Evolutionary conservation across 352 stramenopile species (phyloP), one percentile per base, ranked within the genome.

Genomic region (Phytophthora megakarya): DNA sequence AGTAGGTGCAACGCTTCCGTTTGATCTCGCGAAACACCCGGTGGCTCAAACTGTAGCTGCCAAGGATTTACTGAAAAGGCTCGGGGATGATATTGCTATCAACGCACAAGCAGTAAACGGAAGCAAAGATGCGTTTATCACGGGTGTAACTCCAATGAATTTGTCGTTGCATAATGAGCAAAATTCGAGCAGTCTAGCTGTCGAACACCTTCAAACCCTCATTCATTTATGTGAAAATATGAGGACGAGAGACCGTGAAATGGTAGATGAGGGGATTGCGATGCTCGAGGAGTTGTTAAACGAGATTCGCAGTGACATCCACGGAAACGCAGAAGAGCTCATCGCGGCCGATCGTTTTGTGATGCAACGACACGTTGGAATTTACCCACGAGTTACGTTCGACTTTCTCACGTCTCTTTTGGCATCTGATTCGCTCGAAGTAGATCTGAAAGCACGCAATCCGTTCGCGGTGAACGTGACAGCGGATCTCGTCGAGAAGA

Each of bases 31-130:
- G 0, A 67, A 78, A 12, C 96, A 98, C 32, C 93, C 81, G 49
- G 91, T 70, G 38, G 93, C 88, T 15, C 89, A 97, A 65, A 98
- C 93, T 18, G 91, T 96, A 40, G 97, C 96, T 47, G 97, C 95
- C 7, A 93, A 97, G 70, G 93, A 98, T 62, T 89, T 98, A 35
- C 86, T 98, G 19, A 89, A 95, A 55, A 81, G 97, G 21, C 86
- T 99, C 4, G 69, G 67, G 5, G 89, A 97, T 33, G 97, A 99
- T 63, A 95, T 98, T 43, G 77, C 84, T n/a, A 88, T 86, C 9
- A 91, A 95, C 44, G 86, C 88, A 8, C 67, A 85, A 40, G 73
- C 67, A 7, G 81, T 90, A 35, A 94, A 93, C 22, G 71, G 61
- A 13, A 90, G 82, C 37, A 88, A 93, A 48, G 84, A 96, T 51